Conservation (phyloP, 768 basidiomycete genomes). For the Termitomyces heimii region DNA sequence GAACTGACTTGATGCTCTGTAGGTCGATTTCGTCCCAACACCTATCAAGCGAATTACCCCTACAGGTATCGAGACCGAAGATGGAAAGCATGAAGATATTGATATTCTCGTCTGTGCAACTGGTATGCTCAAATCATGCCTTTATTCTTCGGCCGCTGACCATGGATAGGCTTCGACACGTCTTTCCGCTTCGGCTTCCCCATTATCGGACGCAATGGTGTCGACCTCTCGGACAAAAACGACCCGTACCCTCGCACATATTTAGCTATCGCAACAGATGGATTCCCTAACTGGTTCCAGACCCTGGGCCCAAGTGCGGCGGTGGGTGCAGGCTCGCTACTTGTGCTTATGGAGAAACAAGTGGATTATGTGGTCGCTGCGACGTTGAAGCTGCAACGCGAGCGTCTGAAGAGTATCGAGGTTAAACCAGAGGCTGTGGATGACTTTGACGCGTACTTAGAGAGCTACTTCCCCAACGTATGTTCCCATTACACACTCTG, state of each 20-base stretch:
- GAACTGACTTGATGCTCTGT: neutral
- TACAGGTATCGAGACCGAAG: conserved; percentile 49
- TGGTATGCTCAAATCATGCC: conserved; percentile 23
- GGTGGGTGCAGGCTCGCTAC: conserved; percentile 50
- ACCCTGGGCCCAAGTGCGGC: conserved; percentile 50
- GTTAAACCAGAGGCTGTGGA: conserved; percentile 51
- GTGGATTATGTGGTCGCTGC: conserved; percentile 52
- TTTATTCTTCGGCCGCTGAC: neutral
- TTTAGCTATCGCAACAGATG: conserved; percentile 50
- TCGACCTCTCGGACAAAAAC: conserved; percentile 48
- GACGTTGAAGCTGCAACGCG: conserved; percentile 55
- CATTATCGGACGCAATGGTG: conserved; percentile 48
- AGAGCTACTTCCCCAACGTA: conserved; percentile 45
- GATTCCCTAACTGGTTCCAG: conserved; percentile 68
- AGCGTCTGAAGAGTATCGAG: conserved; percentile 57
- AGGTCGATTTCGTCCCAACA: conserved; percentile 50
- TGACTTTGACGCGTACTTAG: conserved; percentile 57
- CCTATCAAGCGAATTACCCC: conserved; percentile 46
- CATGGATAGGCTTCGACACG: conserved; percentile 42
- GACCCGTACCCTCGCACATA: conserved; percentile 52
- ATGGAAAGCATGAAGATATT: conserved; percentile 48
- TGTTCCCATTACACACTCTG: neutral
- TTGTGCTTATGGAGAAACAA: conserved; percentile 49
- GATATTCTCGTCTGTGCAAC: conserved; percentile 64
- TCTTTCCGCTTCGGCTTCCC: conserved; percentile 41